Evolutionary conservation across 108 stramenopile species (phyloP).

Genomic region (Pseudonitzschia multistriata): DNA sequence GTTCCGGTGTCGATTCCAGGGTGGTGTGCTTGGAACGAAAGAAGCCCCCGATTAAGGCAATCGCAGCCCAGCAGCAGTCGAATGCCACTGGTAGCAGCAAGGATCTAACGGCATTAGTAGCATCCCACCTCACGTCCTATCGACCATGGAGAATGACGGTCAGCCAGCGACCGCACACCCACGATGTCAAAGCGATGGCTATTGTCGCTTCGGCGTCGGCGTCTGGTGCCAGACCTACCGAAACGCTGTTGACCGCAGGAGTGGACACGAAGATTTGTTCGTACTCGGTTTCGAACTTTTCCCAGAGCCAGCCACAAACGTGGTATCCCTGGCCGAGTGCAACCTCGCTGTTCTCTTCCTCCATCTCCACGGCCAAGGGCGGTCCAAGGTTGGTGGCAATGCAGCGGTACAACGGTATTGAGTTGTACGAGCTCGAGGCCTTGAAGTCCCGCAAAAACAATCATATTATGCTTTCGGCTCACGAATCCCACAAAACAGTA

Average conservation of each 20-base stretch:
- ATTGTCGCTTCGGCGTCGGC: constrained; percentile 30
- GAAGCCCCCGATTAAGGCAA: not conserved
- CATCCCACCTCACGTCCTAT: constrained; percentile 5
- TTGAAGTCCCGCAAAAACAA: constrained; percentile 3
- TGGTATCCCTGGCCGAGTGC: constrained; percentile 74
- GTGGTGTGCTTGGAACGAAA: constrained; percentile 79
- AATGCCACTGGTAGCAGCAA: constrained; percentile 1
- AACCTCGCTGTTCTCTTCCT: constrained; percentile 49
- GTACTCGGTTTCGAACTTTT: constrained; percentile 67
- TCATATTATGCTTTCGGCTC: too few species aligned
- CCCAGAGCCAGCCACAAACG: constrained; percentile 57
- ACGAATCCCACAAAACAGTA: not conserved
- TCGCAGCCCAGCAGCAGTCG: not conserved
- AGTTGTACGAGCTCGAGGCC: constrained; percentile 53
- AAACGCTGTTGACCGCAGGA: constrained; percentile 83
- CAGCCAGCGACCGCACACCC: constrained; percentile 90
- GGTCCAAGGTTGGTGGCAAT: constrained; percentile 49
- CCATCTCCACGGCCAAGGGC: constrained; percentile 17
- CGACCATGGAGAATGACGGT: constrained; percentile 67
- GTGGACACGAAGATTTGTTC: constrained; percentile 89
- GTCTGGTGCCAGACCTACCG: constrained; percentile 18
- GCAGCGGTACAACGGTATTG: constrained; percentile 50
- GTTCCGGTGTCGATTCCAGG: constrained; percentile 90
- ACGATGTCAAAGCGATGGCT: constrained; percentile 87
- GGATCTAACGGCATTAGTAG: constrained; percentile 3